A percentile compares a stretch with the other conserved stretches of the same genome.
phyloP scores from a whole-genome alignment of 306 rosid species.

The Pyrus pyrifolia region DNA sequence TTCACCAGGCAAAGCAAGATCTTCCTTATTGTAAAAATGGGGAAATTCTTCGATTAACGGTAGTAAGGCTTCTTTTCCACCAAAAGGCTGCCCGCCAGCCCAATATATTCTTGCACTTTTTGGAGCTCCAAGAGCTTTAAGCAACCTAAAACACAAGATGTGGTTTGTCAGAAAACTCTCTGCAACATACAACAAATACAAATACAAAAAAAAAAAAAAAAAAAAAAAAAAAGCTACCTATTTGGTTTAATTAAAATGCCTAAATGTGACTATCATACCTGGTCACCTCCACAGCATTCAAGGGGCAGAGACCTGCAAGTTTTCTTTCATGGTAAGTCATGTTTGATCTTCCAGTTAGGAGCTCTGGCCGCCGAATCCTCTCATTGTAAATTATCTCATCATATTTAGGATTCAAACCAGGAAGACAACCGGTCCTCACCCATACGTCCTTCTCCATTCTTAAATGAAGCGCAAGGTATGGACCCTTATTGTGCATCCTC shows the following conservation, averaged over 20 bases:
- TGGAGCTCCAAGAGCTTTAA: conserved; percentile 92
- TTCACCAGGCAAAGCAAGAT: conserved; percentile 70
- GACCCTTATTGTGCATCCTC: conserved; percentile 87
- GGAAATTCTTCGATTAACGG: conserved; percentile 61
- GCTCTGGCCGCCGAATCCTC: conserved; percentile 74
- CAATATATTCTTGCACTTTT: conserved; percentile 66
- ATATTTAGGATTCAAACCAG: conserved; percentile 59
- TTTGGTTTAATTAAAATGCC: background rate
- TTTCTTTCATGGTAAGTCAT: conserved; percentile 87
- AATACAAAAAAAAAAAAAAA: too few relatives aligned
- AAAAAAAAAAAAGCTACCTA: background rate
- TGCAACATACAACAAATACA: background rate
- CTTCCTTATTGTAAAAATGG: conserved; percentile 69
- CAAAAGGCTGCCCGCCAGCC: conserved; percentile 96
- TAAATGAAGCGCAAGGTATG: conserved; percentile 86
- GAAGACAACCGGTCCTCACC: conserved; percentile 98
- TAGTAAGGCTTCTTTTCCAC: conserved; percentile 79
- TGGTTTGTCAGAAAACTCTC: background rate
- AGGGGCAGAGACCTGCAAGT: conserved; percentile 92
- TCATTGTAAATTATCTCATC: conserved; percentile 72
- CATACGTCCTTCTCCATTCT: conserved; percentile 98
- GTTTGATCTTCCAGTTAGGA: conserved; percentile 79
- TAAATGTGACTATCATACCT: conserved; percentile 33
- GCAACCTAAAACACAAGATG: conserved; percentile 48
- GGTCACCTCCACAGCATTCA: conserved; percentile 71